Evolutionary conservation across 2,329 filamentous ascomycete species (phyloP), one percentile per base, ranked within the genome.

Genomic region (Aureobasidium zeae): DNA sequence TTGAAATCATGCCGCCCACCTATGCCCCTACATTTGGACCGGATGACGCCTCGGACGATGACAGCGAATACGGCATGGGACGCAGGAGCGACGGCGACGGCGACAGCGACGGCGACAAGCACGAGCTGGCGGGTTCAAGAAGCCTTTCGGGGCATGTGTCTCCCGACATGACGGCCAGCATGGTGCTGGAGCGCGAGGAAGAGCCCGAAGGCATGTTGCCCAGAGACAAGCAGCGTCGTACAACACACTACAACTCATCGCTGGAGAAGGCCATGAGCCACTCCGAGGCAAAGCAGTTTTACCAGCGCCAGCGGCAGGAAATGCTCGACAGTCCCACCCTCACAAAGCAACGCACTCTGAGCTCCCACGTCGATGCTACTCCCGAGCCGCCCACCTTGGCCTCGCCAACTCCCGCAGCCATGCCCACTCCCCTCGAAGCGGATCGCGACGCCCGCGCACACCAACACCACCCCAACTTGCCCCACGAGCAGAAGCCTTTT

Each of bases 251-350:
- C 66, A 88, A 95, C 63, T 86, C 89, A 57, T 82, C 89, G 41
- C 84, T 86, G 42, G 91, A 98, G 64, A 93, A 91, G 56, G 85
- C 89, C 57, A 83, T 94, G 79, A 93, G 83, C 57, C 87, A 94
- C 62, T 81, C 85, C 19, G 91, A 98, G 61, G 86, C 89, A 48
- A 96, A 94, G 64, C 74, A 95, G 50, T 94, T 96, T 67, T 98
- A 94, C 63, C 89, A 95, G 66, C 76, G 85, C 52, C 87, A 86
- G 63, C 84, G 87, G 62, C 69, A 80, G 46, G 82, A 81, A 49
- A 70, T 65, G 29, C 57, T 69, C 50, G 57, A 57, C 57, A 68
- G 62, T 42, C 68, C 69, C 6, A 54, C 68, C 34, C 16, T 43
- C 29, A 55, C 66, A 34, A 61, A 62, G 30, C 62, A 65, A 12